These are phyloP conservation scores for Isoetes engelmannii DNA, from an alignment of 83 land plant species.

Conservation along the genomic window DNA sequence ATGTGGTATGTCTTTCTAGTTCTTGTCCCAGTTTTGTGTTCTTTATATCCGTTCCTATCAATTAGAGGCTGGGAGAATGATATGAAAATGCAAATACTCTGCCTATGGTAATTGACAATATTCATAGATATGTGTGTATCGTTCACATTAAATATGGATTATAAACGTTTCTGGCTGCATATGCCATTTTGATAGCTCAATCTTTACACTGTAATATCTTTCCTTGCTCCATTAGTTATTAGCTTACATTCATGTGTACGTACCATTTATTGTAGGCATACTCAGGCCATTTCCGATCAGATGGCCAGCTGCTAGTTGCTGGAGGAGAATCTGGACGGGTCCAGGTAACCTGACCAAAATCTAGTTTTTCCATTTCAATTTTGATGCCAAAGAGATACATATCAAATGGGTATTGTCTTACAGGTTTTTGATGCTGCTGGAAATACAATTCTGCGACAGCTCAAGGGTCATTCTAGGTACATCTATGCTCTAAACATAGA, in stretches of 20 bases:
- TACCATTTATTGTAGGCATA: constrained; percentile 29
- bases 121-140: not conserved
- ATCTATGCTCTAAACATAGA: not conserved
- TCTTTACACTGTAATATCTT: too few species aligned
- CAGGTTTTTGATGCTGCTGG: constrained; percentile 29
- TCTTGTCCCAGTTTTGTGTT: too few species aligned
- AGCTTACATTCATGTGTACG: too few species aligned
- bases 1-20: constrained; percentile 26
- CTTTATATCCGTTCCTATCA: too few species aligned
- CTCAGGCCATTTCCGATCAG: constrained; percentile 63
- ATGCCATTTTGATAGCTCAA: too few species aligned
- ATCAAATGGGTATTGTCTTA: not conserved
- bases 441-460: constrained; percentile 34
- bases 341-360: constrained; percentile 22
- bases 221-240: too few species aligned
- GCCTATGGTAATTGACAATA: too few species aligned
- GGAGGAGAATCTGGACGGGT: constrained; percentile 61
- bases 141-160: not conserved
- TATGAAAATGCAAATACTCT: too few species aligned
- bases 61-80: too few species aligned
- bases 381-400: not conserved
- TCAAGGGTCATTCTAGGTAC: constrained; percentile 44
- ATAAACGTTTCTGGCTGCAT: not conserved
- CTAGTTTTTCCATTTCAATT: not conserved
- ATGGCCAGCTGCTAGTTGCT: constrained; percentile 70